Evolutionary conservation across 1,284 basidiomycete genomes (phyloP).

Genomic region (Melampsora larici-populina): DNA sequence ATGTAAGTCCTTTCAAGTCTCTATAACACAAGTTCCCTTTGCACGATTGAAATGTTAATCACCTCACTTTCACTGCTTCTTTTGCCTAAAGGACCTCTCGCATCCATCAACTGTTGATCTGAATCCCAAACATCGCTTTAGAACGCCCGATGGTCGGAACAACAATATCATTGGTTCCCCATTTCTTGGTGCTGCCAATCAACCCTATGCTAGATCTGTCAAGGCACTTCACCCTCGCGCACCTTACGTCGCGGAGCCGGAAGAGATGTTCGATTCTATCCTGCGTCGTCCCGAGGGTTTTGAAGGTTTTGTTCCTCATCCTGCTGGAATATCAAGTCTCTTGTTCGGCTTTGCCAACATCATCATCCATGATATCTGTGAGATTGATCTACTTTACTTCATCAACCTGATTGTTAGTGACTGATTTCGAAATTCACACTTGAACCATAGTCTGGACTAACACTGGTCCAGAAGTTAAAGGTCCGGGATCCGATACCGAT

Average conservation of each 20-base stretch:
- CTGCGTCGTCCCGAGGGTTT: slow-evolving; percentile 18
- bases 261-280: slow-evolving; percentile 40
- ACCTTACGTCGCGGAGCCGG: slow-evolving; percentile 37
- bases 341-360: slow-evolving; percentile 41
- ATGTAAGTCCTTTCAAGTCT: slow-evolving; percentile 11
- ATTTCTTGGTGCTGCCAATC: slow-evolving; percentile 27
- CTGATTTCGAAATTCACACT: not conserved
- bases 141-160: slow-evolving; percentile 36
- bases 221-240: slow-evolving; percentile 30
- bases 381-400: not conserved
- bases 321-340: slow-evolving; percentile 35
- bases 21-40: not conserved
- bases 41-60: not conserved
- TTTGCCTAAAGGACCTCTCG: slow-evolving; percentile 16
- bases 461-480: slow-evolving; percentile 15
- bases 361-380: slow-evolving; percentile 42
- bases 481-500: not conserved
- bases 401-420: not conserved
- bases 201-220: slow-evolving; percentile 33
- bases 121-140: slow-evolving; percentile 31
- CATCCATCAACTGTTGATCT: slow-evolving; percentile 38
- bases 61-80: not conserved
- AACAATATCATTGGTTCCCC: slow-evolving; percentile 40
- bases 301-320: slow-evolving; percentile 33
- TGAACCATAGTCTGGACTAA: slow-evolving; percentile 28